phyloP scores from a whole-genome alignment of 2,329 filamentous ascomycete species.

The Fusarium domesticum region DNA sequence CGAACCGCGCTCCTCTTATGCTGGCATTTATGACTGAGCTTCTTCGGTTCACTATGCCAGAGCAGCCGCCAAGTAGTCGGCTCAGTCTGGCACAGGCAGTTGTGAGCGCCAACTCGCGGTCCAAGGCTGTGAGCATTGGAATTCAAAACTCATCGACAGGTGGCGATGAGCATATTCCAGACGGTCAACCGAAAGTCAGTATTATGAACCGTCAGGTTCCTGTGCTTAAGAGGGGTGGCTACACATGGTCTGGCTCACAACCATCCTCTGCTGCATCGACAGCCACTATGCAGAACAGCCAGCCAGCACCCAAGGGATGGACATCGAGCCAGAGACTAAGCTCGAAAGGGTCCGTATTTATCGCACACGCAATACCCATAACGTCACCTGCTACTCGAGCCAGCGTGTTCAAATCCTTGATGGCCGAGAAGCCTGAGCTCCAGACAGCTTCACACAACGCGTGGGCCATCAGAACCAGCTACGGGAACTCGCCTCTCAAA shows the following conservation, averaged over 20 bases:
- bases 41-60: constrained; percentile 77
- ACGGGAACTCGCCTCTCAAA: constrained; percentile 38
- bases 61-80: constrained; percentile 79
- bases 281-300: constrained; percentile 15
- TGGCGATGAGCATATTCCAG: constrained; percentile 69
- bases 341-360: constrained; percentile 54
- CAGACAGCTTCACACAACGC: constrained; percentile 57
- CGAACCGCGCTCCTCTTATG: constrained; percentile 79
- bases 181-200: constrained; percentile 70
- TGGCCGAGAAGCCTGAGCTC: constrained; percentile 48
- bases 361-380: constrained; percentile 48
- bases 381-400: constrained; percentile 42
- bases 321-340: constrained; percentile 49
- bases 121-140: constrained; percentile 72
- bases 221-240: constrained; percentile 75
- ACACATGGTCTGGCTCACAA: constrained; percentile 42
- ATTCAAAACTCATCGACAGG: constrained; percentile 63
- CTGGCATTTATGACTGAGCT: constrained; percentile 75
- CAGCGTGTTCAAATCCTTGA: constrained; percentile 45
- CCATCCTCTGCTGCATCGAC: constrained; percentile 17
- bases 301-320: constrained; percentile 40
- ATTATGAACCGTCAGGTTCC: constrained; percentile 72
- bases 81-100: constrained; percentile 81
- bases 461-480: constrained; percentile 44
- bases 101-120: constrained; percentile 75